Evolutionary conservation across 441 rosid genomes (phyloP).

Genomic region (Breynia disticha): DNA sequence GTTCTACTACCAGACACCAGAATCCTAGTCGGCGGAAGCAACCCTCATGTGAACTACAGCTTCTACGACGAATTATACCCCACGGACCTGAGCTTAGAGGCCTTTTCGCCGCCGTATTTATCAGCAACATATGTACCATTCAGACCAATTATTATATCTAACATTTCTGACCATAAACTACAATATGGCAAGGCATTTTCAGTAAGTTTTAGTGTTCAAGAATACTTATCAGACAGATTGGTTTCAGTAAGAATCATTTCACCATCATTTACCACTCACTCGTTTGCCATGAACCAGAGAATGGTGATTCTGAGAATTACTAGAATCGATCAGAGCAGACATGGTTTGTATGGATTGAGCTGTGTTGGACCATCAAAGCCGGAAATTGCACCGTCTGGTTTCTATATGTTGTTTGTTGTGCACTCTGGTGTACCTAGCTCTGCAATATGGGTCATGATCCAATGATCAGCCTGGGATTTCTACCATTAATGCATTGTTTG

Average conservation of each 20-base stretch:
- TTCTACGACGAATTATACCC: constrained; percentile 53
- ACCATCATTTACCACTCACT: constrained; percentile 72
- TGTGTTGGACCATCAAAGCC: constrained; percentile 49
- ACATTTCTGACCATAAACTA: constrained; percentile 12
- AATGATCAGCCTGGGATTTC: constrained; percentile 7
- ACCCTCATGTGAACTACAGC: constrained; percentile 57
- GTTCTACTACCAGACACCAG: constrained; percentile 55
- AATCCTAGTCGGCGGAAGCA: constrained; percentile 62
- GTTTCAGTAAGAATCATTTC: constrained; percentile 45
- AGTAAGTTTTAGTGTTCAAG: constrained; percentile 23
- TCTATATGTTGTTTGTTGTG: constrained; percentile 60
- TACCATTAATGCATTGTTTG: background rate
- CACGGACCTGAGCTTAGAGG: constrained; percentile 69
- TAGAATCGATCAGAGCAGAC: constrained; percentile 13
- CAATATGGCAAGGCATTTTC: constrained; percentile 22
- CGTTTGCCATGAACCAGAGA: constrained; percentile 71
- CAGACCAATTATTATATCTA: constrained; percentile 33
- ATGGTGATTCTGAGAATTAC: constrained; percentile 46
- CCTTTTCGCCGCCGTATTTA: constrained; percentile 58
- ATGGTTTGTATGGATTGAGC: constrained; percentile 17
- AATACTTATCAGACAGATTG: constrained; percentile 17
- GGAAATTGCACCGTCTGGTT: constrained; percentile 70
- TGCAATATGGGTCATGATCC: constrained; percentile 54
- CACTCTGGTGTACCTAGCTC: constrained; percentile 56
- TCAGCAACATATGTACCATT: constrained; percentile 23